Evolutionary conservation across 306 rosid genomes (phyloP), one percentile per base, ranked within the genome.

Genomic region (Trifolium pratense): DNA sequence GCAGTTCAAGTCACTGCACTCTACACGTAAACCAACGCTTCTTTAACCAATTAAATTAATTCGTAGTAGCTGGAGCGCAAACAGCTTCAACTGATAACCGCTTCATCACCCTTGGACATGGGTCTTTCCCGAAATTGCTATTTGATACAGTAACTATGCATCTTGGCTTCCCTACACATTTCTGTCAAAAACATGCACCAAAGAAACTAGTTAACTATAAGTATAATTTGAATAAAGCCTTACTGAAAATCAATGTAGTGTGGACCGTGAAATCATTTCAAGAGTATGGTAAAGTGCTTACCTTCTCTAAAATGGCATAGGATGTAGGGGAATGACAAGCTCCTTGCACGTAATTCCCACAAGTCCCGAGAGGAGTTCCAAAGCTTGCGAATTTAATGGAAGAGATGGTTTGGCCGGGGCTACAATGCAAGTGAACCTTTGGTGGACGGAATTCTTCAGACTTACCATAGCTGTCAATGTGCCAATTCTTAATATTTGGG

Each of bases 341-440:
- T 34, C 97, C 97, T 21, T 83, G 90, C 81, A 62, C 78, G 59
- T 81, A 87, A 32, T 39, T 86, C 39, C 96, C 96, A 69, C 97
- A 92, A 72, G 87, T 81, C 56, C 96, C 97, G 2, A 73, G 56
- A 66, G 97, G 97, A 75, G 96, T 86, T 76, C 96, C 96, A 39
- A 82, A 92, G 85, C 97, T 92, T 59, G 96, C 96, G 79, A 89
- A 92, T 62, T 77, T 89, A 68, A 92, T 92, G 37, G 84, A 67
- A 65, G 96, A 75, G 59, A 92, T 89, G 81, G 83, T 67, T 43
- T 88, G 87, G 25, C 97, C 93, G 40, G 70, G 79, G 42, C 75
- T 79, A 71, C 97, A 92, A 53, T 80, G 91, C 61, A 89, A 78
- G 84, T 74, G 82, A 56, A 88, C 73, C 74, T 82, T 79, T 3